Conservation (phyloP, 805 yeast species). For the Metschnikowia chrysomelidarum region DNA sequence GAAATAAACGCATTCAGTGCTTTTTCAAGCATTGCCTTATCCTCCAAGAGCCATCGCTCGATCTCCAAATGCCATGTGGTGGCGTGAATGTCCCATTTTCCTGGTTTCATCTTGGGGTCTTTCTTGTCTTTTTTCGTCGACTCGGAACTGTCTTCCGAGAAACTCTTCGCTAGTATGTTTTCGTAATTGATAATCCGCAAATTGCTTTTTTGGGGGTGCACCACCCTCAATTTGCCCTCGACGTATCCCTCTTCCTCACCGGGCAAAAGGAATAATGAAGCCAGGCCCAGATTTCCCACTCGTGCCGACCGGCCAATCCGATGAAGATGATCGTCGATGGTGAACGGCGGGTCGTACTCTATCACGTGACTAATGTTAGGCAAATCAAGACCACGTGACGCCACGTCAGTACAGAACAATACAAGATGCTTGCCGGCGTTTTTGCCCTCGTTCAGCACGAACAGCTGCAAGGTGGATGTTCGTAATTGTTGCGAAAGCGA, state of each 20-base stretch:
- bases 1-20: slow-evolving; percentile 85
- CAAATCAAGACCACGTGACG: slow-evolving; percentile 92
- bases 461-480: slow-evolving; percentile 69
- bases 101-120: slow-evolving; percentile 39
- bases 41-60: slow-evolving; percentile 84
- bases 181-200: slow-evolving; percentile 37
- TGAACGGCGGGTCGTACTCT: slow-evolving; percentile 94
- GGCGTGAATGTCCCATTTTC: slow-evolving; percentile 88
- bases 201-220: slow-evolving; percentile 38
- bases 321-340: slow-evolving; percentile 92
- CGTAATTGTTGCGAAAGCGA: slow-evolving; percentile 82
- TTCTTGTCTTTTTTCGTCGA: slow-evolving; percentile 29
- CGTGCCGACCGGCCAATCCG: slow-evolving; percentile 98
- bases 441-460: slow-evolving; percentile 41
- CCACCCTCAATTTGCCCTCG: slow-evolving; percentile 44
- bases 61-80: slow-evolving; percentile 93
- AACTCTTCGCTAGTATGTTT: slow-evolving; percentile 29
- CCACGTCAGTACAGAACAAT: slow-evolving; percentile 95
- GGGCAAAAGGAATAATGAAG: slow-evolving; percentile 78
- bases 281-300: slow-evolving; percentile 84
- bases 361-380: slow-evolving; percentile 83
- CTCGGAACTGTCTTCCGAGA: slow-evolving; percentile 40
- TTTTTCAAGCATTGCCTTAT: slow-evolving; percentile 51
- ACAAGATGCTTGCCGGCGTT: slow-evolving; percentile 51
- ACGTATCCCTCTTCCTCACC: slow-evolving; percentile 85